Evolutionary conservation across 2,329 filamentous ascomycete species (phyloP).

Genomic region (Cladosporium sp.): DNA sequence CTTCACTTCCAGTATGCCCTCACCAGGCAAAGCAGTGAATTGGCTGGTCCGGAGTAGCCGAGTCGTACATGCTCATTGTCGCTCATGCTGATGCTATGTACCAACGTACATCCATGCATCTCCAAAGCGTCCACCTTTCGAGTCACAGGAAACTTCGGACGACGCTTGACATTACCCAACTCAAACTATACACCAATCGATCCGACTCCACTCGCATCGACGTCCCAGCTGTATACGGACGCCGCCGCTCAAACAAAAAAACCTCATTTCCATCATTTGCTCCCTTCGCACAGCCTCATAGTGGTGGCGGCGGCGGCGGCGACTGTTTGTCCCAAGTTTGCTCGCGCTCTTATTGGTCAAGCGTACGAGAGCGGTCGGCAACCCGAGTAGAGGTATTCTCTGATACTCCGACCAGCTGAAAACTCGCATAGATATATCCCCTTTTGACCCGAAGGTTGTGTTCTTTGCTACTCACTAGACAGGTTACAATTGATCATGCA

Average conservation of each 20-base stretch:
- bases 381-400: background rate
- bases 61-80: background rate
- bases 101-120: background rate
- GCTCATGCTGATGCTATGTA: background rate
- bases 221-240: background rate
- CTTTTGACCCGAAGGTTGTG: background rate
- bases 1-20: background rate
- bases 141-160: background rate
- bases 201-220: background rate
- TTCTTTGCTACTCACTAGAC: background rate
- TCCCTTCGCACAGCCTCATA: background rate
- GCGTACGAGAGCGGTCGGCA: background rate
- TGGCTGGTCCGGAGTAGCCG: background rate
- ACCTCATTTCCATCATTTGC: background rate
- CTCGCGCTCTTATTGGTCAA: constrained; percentile 5
- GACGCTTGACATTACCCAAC: background rate
- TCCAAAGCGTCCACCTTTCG: background rate
- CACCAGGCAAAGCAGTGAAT: background rate
- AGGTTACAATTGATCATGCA: background rate
- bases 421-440: constrained; percentile 3
- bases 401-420: background rate
- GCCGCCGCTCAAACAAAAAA: background rate
- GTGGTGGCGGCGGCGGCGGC: background rate
- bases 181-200: background rate
- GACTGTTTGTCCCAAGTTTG: background rate